These are phyloP conservation scores for Chalaropsis thielavioides DNA, from an alignment of 2,329 filamentous ascomycete genomes.

Conservation along the genomic window DNA sequence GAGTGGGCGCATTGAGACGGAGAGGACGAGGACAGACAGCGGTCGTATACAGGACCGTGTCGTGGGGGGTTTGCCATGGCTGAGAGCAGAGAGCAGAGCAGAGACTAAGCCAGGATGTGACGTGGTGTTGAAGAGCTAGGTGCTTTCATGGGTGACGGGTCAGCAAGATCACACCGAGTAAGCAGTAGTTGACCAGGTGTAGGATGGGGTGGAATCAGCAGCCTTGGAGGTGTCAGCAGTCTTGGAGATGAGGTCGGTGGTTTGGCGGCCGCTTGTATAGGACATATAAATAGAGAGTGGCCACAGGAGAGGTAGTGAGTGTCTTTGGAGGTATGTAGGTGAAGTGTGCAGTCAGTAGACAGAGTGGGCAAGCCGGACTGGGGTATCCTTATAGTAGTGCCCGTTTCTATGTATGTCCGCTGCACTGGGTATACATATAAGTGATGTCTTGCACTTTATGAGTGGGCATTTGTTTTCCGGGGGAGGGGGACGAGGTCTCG, in stretches of 20 bases:
- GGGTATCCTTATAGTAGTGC: background rate
- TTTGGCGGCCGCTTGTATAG: too few species aligned
- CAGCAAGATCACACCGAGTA: background rate
- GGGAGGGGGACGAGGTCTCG: background rate
- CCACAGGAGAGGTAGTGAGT: background rate
- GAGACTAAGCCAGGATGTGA: background rate
- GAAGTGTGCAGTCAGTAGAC: background rate
- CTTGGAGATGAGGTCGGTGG: too few species aligned
- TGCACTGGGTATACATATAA: background rate
- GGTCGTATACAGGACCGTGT: background rate
- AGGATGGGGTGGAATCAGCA: background rate
- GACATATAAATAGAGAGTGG: too few species aligned
- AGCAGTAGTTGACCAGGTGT: background rate
- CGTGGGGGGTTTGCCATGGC: slow-evolving; percentile 4
- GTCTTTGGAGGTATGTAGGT: background rate
- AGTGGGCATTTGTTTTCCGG: background rate
- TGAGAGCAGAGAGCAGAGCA: background rate
- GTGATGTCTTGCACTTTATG: background rate
- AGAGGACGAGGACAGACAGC: slow-evolving; percentile 2
- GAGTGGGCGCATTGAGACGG: slow-evolving; percentile 3
- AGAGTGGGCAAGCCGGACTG: background rate
- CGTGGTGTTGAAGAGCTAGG: background rate
- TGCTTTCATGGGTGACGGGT: background rate
- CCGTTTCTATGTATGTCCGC: background rate
- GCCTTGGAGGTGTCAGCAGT: background rate